phyloP scores from a whole-genome alignment of 2,329 filamentous ascomycete species.

The Aotearoamyces nothofagi region DNA sequence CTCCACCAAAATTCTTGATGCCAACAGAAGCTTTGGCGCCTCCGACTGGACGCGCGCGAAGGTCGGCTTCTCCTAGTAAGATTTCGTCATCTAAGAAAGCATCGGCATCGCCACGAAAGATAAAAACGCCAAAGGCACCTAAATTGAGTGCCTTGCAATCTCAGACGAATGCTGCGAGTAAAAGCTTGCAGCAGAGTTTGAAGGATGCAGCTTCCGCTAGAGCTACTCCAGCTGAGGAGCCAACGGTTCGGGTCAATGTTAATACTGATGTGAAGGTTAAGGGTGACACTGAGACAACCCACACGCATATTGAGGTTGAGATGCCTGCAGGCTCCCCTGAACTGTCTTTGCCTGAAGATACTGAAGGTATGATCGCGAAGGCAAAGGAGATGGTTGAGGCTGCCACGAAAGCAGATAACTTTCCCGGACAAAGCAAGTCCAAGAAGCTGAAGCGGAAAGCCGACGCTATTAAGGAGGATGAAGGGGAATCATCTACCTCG shows the following conservation, averaged over 20 bases:
- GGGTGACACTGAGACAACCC: conserved; percentile 49
- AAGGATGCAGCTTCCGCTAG: conserved; percentile 3
- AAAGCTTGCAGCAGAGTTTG: conserved; percentile 27
- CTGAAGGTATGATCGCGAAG: conserved; percentile 68
- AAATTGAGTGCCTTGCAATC: conserved; percentile 28
- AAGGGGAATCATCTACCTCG: conserved; percentile 22
- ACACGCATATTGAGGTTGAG: conserved; percentile 62
- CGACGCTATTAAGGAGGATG: conserved; percentile 45
- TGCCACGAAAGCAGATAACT: conserved; percentile 29
- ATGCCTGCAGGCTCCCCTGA: conserved; percentile 52
- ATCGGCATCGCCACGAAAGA: conserved; percentile 23
- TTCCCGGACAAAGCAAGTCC: conserved; percentile 18
- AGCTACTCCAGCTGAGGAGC: conserved; percentile 37
- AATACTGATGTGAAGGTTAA: conserved; percentile 42
- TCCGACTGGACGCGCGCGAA: conserved; percentile 31
- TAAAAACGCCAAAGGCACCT: conserved; percentile 29
- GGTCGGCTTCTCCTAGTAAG: conserved; percentile 39
- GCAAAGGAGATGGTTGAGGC: conserved; percentile 80
- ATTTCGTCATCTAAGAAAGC: conserved; percentile 30
- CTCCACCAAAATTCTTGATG: conserved; percentile 59
- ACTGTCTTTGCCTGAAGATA: conserved; percentile 61
- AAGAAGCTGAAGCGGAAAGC: conserved; percentile 57
- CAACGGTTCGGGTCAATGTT: conserved; percentile 53
- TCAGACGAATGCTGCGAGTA: conserved; percentile 31
- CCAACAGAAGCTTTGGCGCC: conserved; percentile 23